Base-by-base conservation (phyloP, 176 grass and related monocot species). In the Oryza officinalis region DNA sequence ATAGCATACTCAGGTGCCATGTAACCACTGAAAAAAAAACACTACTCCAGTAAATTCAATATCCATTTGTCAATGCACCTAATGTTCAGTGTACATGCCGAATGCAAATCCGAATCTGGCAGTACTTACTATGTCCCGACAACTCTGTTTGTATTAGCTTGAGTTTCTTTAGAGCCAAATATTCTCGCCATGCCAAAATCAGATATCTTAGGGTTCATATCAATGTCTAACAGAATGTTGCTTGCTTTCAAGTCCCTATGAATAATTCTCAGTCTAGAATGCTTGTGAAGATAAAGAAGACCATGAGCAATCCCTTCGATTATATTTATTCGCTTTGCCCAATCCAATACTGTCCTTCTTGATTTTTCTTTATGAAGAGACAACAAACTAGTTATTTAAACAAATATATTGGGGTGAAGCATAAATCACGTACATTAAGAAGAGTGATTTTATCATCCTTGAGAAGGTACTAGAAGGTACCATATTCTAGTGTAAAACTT, bases 181-280 rank as follows among this genome's bases (percentile, higher is more conserved):
- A 94, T 94, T 90, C 75, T 80, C 8, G 83, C 88, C 86, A 94
- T 80, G 26, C 88, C 88, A 20, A 94, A 90, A 27, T 94, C 88
- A 2, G 92, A 94, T 20, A 94, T 94, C 65, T 90, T 94, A 72
- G 92, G 88, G 49, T 90, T 94, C 92, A 90, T 90, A 69, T 94
- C 83, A 49, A 11, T 50, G 4, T 94, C 88, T 31, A 94, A 54
- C 17, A 94, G 17, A 80, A 90, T 90, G 63, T 94, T 94, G 80
- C 92, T 90, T 50, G 88, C 75, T 64, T 94, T 94, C 69, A 93
- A 69, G 27, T 94, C 92, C 69, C 91, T 80, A 6, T 94, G 85
- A 38, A 94, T 80, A 77, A 93, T 80, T 80, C 50, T 90, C 0
- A 93, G 50, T 17, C 91, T 75, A 79, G 88, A 93, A 69, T 93